phyloP scores from a whole-genome alignment of 441 rosid species.

The Croton setiger region DNA sequence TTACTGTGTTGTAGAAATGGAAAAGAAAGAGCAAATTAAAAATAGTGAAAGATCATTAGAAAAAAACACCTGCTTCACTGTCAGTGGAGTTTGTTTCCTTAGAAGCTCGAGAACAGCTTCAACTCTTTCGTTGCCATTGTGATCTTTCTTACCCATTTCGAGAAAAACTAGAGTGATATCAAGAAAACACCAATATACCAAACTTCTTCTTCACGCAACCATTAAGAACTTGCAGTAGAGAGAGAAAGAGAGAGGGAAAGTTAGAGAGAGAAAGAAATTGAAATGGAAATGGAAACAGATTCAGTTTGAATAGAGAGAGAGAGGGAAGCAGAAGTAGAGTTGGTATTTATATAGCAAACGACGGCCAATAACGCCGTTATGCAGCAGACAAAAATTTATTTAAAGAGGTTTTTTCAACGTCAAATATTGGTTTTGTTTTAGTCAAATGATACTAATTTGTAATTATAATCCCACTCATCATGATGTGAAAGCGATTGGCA shows the following conservation, averaged over 20 bases:
- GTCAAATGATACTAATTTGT: conserved; percentile 18
- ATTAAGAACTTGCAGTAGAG: conserved; percentile 29
- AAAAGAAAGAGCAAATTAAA: not conserved
- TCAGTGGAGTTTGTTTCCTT: conserved; percentile 63
- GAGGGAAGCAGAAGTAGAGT: not conserved
- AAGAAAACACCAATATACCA: conserved; percentile 37
- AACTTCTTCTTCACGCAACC: conserved; percentile 58
- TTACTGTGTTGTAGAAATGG: too few species aligned
- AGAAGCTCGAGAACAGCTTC: conserved; percentile 64
- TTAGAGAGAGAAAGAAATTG: too few species aligned
- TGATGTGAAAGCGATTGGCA: conserved; percentile 14
- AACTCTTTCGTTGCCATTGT: conserved; percentile 29
- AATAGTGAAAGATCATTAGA: not conserved
- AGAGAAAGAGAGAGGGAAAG: conserved; percentile 20
- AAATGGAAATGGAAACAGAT: conserved; percentile 18
- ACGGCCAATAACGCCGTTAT: conserved; percentile 55
- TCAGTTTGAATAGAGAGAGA: conserved; percentile 24
- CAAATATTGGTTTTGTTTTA: conserved; percentile 2
- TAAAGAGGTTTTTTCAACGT: conserved; percentile 15
- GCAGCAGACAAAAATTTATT: conserved; percentile 12
- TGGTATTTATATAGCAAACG: conserved; percentile 35
- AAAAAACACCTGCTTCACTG: conserved; percentile 61
- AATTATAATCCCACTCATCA: not conserved
- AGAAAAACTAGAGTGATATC: conserved; percentile 22
- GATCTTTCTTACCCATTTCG: conserved; percentile 60